Conservation (phyloP, 148 eudicot species). For the Rhododendron vialii region DNA sequence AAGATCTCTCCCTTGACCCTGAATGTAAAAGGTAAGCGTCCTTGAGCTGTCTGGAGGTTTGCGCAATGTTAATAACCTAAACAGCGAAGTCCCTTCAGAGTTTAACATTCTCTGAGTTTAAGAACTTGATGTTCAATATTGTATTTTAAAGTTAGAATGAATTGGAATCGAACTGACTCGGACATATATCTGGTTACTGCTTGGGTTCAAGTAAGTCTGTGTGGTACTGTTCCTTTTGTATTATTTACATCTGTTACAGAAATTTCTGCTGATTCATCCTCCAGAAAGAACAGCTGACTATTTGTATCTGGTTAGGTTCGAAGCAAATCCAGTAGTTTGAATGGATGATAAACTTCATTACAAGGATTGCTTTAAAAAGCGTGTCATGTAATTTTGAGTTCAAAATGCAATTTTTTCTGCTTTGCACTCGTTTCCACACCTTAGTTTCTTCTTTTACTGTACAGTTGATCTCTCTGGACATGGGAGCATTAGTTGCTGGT, state of each 20-base stretch:
- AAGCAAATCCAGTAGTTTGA: neutral
- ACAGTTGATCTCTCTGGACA: slow-evolving; percentile 92
- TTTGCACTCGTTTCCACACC: slow-evolving; percentile 4
- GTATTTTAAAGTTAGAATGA: neutral
- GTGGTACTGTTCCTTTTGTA: neutral
- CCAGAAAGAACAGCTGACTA: neutral
- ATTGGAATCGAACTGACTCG: too few species aligned
- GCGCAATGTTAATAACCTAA: neutral
- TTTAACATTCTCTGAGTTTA: neutral
- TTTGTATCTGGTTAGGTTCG: neutral
- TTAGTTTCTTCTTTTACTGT: neutral
- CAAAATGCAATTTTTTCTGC: neutral
- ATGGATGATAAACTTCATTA: neutral
- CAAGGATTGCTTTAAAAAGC: neutral
- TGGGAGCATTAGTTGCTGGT: slow-evolving; percentile 98
- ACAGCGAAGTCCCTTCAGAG: neutral
- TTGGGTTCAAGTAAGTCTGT: neutral
- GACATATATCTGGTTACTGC: neutral
- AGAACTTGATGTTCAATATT: neutral
- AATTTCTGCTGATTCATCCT: neutral
- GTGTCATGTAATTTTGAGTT: neutral
- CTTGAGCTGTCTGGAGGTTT: neutral
- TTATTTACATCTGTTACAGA: too few species aligned
- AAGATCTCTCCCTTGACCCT: neutral
- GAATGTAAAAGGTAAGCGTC: neutral